Evolutionary conservation across 2,329 filamentous ascomycete species (phyloP), one percentile per base, ranked within the genome.

Genomic region (Scleromitrula shiraiana): DNA sequence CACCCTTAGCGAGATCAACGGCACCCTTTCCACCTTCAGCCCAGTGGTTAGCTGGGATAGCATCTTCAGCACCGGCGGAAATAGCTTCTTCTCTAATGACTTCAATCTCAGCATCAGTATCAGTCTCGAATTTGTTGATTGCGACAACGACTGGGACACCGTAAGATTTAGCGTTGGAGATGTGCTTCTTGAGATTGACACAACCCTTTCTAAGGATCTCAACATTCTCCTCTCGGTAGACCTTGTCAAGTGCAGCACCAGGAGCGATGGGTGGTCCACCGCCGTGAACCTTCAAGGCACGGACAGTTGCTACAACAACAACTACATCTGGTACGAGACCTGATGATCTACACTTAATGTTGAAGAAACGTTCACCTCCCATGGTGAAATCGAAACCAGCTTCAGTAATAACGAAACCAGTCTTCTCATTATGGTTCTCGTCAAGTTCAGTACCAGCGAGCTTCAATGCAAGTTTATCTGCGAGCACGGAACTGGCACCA

Each of bases 301-400:
- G 85, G 38, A 98, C 87, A 2, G 93, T 98, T 20, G 93, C 91
- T 30, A 98, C 93, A 50, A 98, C 83, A 37, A 98, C 88, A 6
- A 95, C 90, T 1, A 89, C 88, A 62, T 98, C 93, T 2, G 93
- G 93, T 2, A 88, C 80, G 38, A 98, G 82, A 20, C 91, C 91
- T 5, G 91, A 96, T 8, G 89, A 86, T 52, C 93, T 85, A 72
- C 93, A 97, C 77, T 98, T 98, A 76, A 98, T 97, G 74, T 98
- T 97, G 81, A 98, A 97, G 77, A 98, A 98, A 44, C 93, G 85
- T 76, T 98, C 93, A 54, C 93, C 93, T 56, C 93, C 93, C 93
- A 98, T 98, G 61, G 93, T 97, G 71, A 98, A 98, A 69, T 98
- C 93, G 67, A 98, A 98, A 8, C 93, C 93, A 45, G 93, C 91